Conservation (phyloP, 192 early-diverging fungal genomes). For the Phlyctochytrium arcticum region DNA sequence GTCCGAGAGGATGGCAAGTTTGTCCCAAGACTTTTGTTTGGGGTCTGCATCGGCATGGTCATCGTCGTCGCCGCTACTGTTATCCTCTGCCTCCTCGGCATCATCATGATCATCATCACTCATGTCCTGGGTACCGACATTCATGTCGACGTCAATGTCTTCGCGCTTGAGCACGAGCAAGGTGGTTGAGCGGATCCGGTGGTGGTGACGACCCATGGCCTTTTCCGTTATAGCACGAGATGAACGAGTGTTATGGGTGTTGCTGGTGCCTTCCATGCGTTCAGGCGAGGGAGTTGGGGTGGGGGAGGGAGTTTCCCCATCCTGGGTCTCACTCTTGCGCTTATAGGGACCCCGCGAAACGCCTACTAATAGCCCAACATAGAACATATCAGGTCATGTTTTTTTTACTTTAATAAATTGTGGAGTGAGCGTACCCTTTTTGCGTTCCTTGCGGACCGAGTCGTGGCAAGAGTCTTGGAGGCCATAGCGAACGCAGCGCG, state of each 20-base stretch:
- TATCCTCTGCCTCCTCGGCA: background rate
- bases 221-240: too few species aligned
- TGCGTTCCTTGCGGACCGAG: constrained; percentile 75
- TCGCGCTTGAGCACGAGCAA: too few species aligned
- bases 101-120: background rate
- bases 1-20: constrained; percentile 13
- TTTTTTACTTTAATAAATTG: too few species aligned
- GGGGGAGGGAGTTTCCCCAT: background rate
- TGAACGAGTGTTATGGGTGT: too few species aligned
- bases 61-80: background rate
- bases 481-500: constrained; percentile 72
- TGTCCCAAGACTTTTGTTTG: constrained; percentile 8
- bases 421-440: too few species aligned
- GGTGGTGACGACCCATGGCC: too few species aligned
- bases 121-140: too few species aligned
- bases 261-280: too few species aligned
- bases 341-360: constrained; percentile 85
- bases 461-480: constrained; percentile 69
- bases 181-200: too few species aligned
- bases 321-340: constrained; percentile 39
- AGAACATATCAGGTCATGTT: too few species aligned
- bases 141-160: too few species aligned
- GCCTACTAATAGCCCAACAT: too few species aligned
- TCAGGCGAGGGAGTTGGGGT: background rate
- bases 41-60: background rate